Evolutionary conservation across 208 protist genomes (phyloP), one percentile per base, ranked within the genome.

Genomic region (Leishmania lainsoni): DNA sequence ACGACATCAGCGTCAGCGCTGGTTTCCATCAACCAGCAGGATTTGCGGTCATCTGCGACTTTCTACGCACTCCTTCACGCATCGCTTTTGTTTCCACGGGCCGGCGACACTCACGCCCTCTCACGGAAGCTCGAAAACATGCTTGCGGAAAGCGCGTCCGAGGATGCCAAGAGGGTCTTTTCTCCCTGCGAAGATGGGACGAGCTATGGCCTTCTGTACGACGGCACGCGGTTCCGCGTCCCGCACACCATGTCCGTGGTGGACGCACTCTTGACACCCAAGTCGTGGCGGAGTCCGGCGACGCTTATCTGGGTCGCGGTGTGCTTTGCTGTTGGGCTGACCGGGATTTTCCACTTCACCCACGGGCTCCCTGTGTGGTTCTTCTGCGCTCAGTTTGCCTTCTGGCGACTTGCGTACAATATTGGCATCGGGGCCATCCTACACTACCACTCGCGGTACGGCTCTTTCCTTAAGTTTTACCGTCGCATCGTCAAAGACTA

Each of bases 341-440:
- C 87, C 9, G 78, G 74, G 20, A 49, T 85, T n/a, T 73, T 94
- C 45, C 90, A 90, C 80, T 93, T 87, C 70, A 75, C n/a, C 10
- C 56, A 75, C 17, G 26, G 76, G 20, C 81, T 94, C 22, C 81
- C 90, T 39, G 12, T 89, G 48, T 96, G 89, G 91, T 94, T 95
- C 81, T 98, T 94, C 70, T 87, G 91, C 83, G 80, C 84, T 8
- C 91, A 94, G 72, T 99, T 99, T 81, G 79, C 93, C 29, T 95
- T 98, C 66, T 99, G 98, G 97, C 93, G 97, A 52, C 85, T 99
- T 32, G 87, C 84, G 5, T 99, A 99, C 88, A 98, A 99, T 82
- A 80, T 92, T 72, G 98, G 98, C 22, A 81, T 99, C 39, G 98
- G 98, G 45, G 84, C 82, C 26, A 83, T 99, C 68, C 87, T 99